Percentiles rank a stretch among this genome's conserved stretches.
Evolutionary conservation across 805 yeast species (phyloP).

Genomic region (Yamadazyma takamatsuzukensis): DNA sequence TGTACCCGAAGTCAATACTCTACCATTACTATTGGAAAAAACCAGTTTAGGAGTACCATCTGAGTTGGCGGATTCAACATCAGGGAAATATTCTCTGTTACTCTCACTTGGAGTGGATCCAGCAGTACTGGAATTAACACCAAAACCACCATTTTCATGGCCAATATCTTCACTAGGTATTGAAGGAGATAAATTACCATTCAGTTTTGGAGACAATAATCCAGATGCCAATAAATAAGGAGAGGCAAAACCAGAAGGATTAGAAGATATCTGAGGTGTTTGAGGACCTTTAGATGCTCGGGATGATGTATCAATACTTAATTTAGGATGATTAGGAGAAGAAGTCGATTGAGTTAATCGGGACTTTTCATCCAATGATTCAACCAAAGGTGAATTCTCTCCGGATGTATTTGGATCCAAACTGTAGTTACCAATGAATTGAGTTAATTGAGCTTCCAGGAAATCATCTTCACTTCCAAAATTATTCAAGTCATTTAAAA

Average conservation of each 20-base stretch:
- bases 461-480: slow-evolving; percentile 11
- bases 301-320: slow-evolving; percentile 29
- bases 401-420: slow-evolving; percentile 23
- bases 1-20: slow-evolving; percentile 17
- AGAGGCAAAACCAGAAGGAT: slow-evolving; percentile 52
- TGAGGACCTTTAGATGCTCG: slow-evolving; percentile 27
- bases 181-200: slow-evolving; percentile 13
- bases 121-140: slow-evolving; percentile 2
- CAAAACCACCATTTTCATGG: neutral
- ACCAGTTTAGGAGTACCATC: slow-evolving; percentile 19
- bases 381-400: slow-evolving; percentile 33
- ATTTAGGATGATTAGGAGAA: slow-evolving; percentile 17
- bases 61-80: slow-evolving; percentile 8
- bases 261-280: slow-evolving; percentile 26
- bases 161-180: slow-evolving; percentile 5
- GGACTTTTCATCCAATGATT: slow-evolving; percentile 17
- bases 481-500: slow-evolving; percentile 12
- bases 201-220: slow-evolving; percentile 47
- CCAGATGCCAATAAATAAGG: slow-evolving; percentile 70
- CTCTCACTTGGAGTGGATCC: slow-evolving; percentile 10
- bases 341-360: neutral
- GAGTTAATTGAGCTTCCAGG: slow-evolving; percentile 11
- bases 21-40: slow-evolving; percentile 21
- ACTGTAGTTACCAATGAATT: slow-evolving; percentile 13
- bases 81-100: slow-evolving; percentile 14